Conservation (phyloP, 2,329 filamentous ascomycete genomes). For the Dothiorella sarmentorum region DNA sequence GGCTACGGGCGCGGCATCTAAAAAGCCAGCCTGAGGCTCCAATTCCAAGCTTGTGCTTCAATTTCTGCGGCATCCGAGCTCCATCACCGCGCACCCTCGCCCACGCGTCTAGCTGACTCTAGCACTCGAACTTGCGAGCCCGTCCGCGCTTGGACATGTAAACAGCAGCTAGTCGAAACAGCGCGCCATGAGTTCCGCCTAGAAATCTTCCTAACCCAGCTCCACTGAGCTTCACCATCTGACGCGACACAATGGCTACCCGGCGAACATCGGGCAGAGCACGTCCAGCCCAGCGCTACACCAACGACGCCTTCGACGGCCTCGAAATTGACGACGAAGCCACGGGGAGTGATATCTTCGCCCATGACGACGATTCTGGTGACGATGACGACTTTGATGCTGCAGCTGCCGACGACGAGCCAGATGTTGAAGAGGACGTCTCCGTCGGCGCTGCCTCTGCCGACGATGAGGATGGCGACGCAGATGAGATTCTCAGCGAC, state of each 20-base stretch:
- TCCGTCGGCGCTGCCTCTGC: slow-evolving; percentile 10
- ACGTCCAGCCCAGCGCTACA: slow-evolving; percentile 24
- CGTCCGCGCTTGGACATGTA: neutral
- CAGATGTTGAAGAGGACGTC: slow-evolving; percentile 22
- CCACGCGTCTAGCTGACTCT: slow-evolving; percentile 8
- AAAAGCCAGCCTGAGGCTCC: neutral
- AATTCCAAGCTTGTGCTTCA: neutral
- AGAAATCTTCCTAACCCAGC: neutral
- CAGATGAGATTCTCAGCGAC: slow-evolving; percentile 20
- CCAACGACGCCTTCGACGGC: slow-evolving; percentile 35
- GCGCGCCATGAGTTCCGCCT: neutral
- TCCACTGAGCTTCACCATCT: neutral
- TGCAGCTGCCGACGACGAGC: slow-evolving; percentile 19
- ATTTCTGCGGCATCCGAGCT: neutral
- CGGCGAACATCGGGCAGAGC: slow-evolving; percentile 16
- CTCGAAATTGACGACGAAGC: slow-evolving; percentile 26
- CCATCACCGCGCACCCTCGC: slow-evolving; percentile 4
- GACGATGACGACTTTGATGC: slow-evolving; percentile 32
- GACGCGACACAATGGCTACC: slow-evolving; percentile 12
- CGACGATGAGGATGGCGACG: slow-evolving; percentile 16
- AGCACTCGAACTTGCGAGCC: neutral
- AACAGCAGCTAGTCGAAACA: neutral
- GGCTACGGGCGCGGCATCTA: neutral
- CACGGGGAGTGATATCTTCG: neutral
- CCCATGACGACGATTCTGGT: slow-evolving; percentile 27